A percentile compares a stretch with the other conserved stretches of the same genome.
Evolutionary conservation across 148 eudicot species (phyloP).

Genomic region (Rhododendron ferrugineum): DNA sequence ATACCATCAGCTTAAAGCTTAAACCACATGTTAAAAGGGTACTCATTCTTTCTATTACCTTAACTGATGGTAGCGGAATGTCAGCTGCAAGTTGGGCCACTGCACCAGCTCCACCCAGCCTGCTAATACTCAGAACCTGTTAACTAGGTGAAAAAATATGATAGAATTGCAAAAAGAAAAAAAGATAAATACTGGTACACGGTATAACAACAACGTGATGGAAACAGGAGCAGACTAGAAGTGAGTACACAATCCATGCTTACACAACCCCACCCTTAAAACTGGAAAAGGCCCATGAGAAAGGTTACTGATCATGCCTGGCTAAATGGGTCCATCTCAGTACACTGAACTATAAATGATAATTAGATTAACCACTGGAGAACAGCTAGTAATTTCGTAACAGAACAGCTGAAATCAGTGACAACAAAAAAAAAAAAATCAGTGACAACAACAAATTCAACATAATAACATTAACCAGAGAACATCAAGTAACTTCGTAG

Average conservation of each 20-base stretch:
- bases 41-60: conserved; percentile 16
- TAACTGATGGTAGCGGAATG: conserved; percentile 36
- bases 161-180: neutral
- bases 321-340: neutral
- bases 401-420: neutral
- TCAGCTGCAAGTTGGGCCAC: conserved; percentile 70
- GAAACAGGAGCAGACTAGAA: neutral
- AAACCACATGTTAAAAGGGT: neutral
- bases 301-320: neutral
- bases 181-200: neutral
- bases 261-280: neutral
- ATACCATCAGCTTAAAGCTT: neutral
- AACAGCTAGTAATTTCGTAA: neutral
- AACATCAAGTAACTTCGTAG: neutral
- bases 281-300: neutral
- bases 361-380: neutral
- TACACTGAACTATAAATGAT: neutral
- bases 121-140: conserved; percentile 33
- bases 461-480: neutral
- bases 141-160: neutral
- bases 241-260: neutral
- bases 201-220: neutral
- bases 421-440: neutral
- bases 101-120: conserved; percentile 64
- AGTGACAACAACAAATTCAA: neutral